Conservation (phyloP, 257 asterid genomes). For the Osmanthus fragrans region DNA sequence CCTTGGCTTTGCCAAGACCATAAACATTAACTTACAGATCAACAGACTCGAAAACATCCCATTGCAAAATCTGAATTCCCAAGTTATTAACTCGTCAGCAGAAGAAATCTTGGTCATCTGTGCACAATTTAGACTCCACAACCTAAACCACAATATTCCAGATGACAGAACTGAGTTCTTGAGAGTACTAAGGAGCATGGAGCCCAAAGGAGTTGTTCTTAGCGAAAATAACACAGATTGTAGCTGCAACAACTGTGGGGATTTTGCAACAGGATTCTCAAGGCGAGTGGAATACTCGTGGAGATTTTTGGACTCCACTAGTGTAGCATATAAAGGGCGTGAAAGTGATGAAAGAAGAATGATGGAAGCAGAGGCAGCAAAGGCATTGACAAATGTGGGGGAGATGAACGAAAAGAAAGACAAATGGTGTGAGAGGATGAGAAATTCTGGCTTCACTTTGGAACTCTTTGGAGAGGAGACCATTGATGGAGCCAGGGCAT, state of each 20-base stretch:
- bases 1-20: conserved; percentile 62
- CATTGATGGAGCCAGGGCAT: conserved; percentile 67
- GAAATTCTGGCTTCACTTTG: conserved; percentile 50
- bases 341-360: conserved; percentile 84
- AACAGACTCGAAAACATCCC: conserved; percentile 55
- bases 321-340: conserved; percentile 75
- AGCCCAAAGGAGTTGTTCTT: conserved; percentile 65
- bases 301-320: conserved; percentile 78
- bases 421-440: conserved; percentile 82
- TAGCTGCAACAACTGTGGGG: conserved; percentile 67
- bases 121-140: conserved; percentile 73
- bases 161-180: conserved; percentile 64
- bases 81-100: conserved; percentile 42
- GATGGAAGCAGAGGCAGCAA: conserved; percentile 92
- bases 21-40: conserved; percentile 74
- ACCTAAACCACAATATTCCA: conserved; percentile 51
- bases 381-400: conserved; percentile 48
- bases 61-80: conserved; percentile 54
- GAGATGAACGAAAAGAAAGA: conserved; percentile 81
- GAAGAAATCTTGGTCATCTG: conserved; percentile 69
- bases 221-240: conserved; percentile 75
- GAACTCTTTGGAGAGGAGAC: conserved; percentile 67
- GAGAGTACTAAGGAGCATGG: conserved; percentile 44
- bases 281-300: conserved; percentile 69
- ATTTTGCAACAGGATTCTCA: conserved; percentile 64